phyloP scores from a whole-genome alignment of 106 monocot species.

The Dendrobium huoshanense region DNA sequence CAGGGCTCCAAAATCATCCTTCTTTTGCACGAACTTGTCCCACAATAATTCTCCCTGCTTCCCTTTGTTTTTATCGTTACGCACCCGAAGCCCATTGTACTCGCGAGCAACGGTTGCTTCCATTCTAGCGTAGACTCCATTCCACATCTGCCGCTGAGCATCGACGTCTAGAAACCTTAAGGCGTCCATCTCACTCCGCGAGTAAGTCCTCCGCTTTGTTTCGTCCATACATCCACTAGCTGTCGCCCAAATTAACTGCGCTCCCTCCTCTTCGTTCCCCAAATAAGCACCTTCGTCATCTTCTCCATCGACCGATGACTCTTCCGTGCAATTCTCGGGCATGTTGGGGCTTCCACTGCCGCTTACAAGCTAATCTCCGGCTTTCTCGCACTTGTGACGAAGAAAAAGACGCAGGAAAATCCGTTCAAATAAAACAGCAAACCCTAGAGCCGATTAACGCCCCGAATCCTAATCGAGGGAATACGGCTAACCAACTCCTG shows the following conservation, averaged over 20 bases:
- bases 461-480: too few relatives aligned
- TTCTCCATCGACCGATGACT: neutral
- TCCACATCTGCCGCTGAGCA: constrained; percentile 33
- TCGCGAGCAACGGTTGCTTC: constrained; percentile 16
- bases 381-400: neutral
- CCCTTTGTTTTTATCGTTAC: constrained; percentile 7
- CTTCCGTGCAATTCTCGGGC: neutral
- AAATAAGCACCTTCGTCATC: neutral
- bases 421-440: too few relatives aligned
- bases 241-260: neutral
- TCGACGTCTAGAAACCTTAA: constrained; percentile 26
- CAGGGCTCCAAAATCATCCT: neutral
- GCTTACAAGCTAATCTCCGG: neutral
- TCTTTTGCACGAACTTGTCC: neutral
- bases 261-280: neutral
- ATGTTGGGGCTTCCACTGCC: neutral
- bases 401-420: too few relatives aligned
- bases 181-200: constrained; percentile 38
- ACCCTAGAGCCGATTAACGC: too few relatives aligned
- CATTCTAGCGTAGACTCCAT: constrained; percentile 31
- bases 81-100: constrained; percentile 22
- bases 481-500: too few relatives aligned
- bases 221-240: neutral
- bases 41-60: neutral
- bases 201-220: constrained; percentile 17